Conservation (phyloP, 768 basidiomycete species). For the Serendipita indica region DNA sequence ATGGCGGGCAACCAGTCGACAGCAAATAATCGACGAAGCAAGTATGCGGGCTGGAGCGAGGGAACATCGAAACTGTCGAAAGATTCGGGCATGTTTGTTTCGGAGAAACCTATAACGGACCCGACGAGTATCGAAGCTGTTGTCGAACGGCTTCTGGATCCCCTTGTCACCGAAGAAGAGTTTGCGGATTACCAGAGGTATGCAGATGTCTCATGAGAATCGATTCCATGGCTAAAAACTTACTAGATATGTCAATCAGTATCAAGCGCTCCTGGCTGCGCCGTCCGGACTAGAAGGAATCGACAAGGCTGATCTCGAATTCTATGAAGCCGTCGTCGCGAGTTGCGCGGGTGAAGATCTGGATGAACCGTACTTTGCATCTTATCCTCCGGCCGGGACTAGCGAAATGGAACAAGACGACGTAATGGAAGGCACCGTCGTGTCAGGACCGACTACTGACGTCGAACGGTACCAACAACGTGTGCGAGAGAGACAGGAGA, state of each 20-base stretch:
- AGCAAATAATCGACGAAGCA: slow-evolving; percentile 30
- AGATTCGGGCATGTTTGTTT: slow-evolving; percentile 20
- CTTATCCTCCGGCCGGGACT: neutral
- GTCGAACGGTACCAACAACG: neutral
- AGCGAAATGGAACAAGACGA: neutral
- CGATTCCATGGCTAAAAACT: neutral
- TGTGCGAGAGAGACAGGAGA: neutral
- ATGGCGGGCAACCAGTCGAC: slow-evolving; percentile 34
- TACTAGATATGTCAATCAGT: neutral
- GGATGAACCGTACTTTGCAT: slow-evolving; percentile 2
- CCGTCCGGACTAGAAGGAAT: slow-evolving; percentile 3
- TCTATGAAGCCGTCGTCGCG: slow-evolving; percentile 1
- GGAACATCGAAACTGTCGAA: slow-evolving; percentile 22
- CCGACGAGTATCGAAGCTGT: slow-evolving; percentile 33
- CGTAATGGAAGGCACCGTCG: neutral
- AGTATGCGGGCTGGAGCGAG: slow-evolving; percentile 24
- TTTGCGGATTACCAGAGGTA: slow-evolving; percentile 60
- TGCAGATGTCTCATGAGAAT: slow-evolving; percentile 14
- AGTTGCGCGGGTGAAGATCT: neutral
- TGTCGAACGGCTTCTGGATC: slow-evolving; percentile 43
- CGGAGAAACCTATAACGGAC: slow-evolving; percentile 13
- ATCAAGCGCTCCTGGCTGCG: slow-evolving; percentile 1
- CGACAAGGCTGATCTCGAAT: slow-evolving; percentile 5
- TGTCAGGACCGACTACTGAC: neutral
- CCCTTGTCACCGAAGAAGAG: slow-evolving; percentile 47